Evolutionary conservation across 257 asterid genomes (phyloP), one percentile per base, ranked within the genome.

Genomic region (Hygrophila difformis): DNA sequence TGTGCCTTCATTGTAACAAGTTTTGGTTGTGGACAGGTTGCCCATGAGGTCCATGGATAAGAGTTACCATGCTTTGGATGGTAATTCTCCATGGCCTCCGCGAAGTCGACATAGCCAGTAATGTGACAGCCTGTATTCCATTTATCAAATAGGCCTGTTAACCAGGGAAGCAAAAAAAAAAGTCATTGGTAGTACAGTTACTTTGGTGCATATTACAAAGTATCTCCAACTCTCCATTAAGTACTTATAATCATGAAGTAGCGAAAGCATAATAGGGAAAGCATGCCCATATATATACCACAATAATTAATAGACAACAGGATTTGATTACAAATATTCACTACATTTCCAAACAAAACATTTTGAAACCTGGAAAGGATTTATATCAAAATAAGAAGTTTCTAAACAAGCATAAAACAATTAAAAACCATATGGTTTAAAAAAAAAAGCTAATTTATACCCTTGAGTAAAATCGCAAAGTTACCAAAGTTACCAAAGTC

Each of bases 101-200:
- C 98, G 50, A 89, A 79, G 79, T 89, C 98, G 18, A 89, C 78
- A 47, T 85, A 89, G 34, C 84, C 96, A 35, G 98, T 70, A 21
- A 85, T 28, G 52, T 89, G 98, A n/a, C 96, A 96, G 34, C 85
- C 96, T 1, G 74, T 68, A 66, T 89, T 89, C 98, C 98, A 89
- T 58, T 74, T 69, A 49, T 73, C 87, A 51, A 65, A 76, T 8
- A 89, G 73, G 57, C 97, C 97, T 87, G 81, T 15, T 39, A 43
- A 51, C 37, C 17, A 50, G 47, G 57, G 55, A 34, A 34, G 8
- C 18, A 46, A 52, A 26, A 26, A 47, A 59, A 47, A 18, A 43
- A 49, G 36, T 51, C n/a, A n/a, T n/a, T n/a, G n/a, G n/a, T n/a
- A n/a, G n/a, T n/a, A n/a, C n/a, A n/a, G n/a, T n/a, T n/a, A n/a